Base-by-base conservation (phyloP, 768 basidiomycete species). In the Agrocybe chaxingu region DNA sequence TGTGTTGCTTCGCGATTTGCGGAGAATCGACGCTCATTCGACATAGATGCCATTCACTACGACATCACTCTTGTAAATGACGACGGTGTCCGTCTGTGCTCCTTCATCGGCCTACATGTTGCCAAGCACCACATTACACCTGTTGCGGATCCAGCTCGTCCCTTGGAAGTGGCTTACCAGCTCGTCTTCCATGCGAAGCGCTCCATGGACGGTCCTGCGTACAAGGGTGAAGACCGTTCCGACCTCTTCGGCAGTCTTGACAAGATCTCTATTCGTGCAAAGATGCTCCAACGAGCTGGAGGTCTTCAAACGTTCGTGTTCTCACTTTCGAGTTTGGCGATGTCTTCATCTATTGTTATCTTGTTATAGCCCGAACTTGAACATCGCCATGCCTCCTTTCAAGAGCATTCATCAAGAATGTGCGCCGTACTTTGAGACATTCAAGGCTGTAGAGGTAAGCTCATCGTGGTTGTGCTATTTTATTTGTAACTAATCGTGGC, bases 31-130 rank as follows among this genome's bases (percentile, higher is more conserved):
- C 13, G 8, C 36, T 34, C 39, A 8, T 10, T 42, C 29, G n/a
- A 46, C 32, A 16, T 45, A 63, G 62, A 62, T 33, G 45, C 52
- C 13, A 54, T 71, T 29, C 37, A 42, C 6, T 69, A 64, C 51
- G 60, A 67, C 45, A 57, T 66, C 34, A 53, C 54, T 8, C 50
- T 70, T 31, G 54, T 53, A 9, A 57, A 67, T 40, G 64, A 58
- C 31, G 41, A 37, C 5, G 70, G 70, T 8, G 44, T 38, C 10
- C 55, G 61, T 8, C 19, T 56, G 9, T 58, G 57, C 48, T 55
- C 47, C 10, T 54, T 58, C 40, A 13, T 45, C 24, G 57, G 54
- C 16, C 45, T 58, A 2, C 42, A 51, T 10, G 54, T 58, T 24
- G 57, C 57, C 11, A 50, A 51, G 35, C 57, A 58, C 45, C 45